Percentiles rank a stretch among this genome's conserved stretches.
These are phyloP conservation scores for Fusarium sp. DNA, from an alignment of 2,329 filamentous ascomycete genomes.

Conservation along the genomic window DNA sequence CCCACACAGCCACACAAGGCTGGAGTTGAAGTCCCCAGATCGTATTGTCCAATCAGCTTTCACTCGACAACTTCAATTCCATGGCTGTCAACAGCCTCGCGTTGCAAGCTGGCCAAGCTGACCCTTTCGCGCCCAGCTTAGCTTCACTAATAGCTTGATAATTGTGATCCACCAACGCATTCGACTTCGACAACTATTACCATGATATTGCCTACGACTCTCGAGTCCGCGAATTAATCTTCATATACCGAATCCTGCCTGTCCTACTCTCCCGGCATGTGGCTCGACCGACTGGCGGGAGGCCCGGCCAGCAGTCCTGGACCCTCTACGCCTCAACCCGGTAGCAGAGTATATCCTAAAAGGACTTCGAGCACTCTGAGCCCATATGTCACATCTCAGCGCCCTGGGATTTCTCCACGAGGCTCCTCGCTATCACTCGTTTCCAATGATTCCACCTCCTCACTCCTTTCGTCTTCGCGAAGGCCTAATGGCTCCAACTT, in stretches of 20 bases:
- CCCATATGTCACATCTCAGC: conserved; percentile 72
- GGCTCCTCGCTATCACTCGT: conserved; percentile 82
- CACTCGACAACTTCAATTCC: not conserved
- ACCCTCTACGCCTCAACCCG: conserved; percentile 67
- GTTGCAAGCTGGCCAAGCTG: conserved; percentile 42
- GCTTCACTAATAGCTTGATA: conserved; percentile 20
- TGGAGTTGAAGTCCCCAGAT: not conserved
- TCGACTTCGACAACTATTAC: conserved; percentile 10
- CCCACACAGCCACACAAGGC: conserved; percentile 26
- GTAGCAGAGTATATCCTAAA: conserved; percentile 71
- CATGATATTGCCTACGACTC: conserved; percentile 6
- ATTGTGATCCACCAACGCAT: not conserved
- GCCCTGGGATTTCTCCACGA: conserved; percentile 73
- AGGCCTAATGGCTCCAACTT: conserved; percentile 73
- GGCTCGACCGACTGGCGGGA: conserved; percentile 84
- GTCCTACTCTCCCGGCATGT: conserved; percentile 65
- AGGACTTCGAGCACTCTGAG: conserved; percentile 73
- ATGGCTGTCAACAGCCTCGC: conserved; percentile 36
- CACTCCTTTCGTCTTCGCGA: conserved; percentile 70
- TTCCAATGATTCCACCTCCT: conserved; percentile 79
- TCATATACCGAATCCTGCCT: not conserved
- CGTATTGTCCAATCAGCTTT: conserved; percentile 26
- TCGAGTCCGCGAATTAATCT: conserved; percentile 6
- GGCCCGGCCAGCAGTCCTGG: conserved; percentile 67
- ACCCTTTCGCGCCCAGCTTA: conserved; percentile 28